Base-by-base conservation (phyloP, 1,284 basidiomycete genomes). In the Marasmius fiardii region DNA sequence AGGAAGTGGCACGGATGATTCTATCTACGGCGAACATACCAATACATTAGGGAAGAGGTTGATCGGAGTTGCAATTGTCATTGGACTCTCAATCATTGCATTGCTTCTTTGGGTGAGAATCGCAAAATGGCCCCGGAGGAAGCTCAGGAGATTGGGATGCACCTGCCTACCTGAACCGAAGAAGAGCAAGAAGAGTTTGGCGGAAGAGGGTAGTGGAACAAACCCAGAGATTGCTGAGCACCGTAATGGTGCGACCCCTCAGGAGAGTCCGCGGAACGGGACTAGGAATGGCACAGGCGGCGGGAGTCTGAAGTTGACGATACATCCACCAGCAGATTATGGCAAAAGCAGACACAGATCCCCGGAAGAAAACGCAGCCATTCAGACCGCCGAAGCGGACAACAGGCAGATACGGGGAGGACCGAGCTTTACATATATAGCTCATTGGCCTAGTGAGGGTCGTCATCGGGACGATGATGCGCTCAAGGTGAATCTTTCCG, bases 31-130 rank as follows among this genome's bases (percentile, higher is more conserved):
- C 28, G 65, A 64, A 2, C 54, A 64, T 55, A 64, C 62, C 16
- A 65, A 62, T 33, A 66, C 70, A 16, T 72, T 74, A n/a, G 57
- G 70, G 16, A 72, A 75, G 45, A 66, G 75, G 44, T 76, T 68
- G 58, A 76, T 78, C 58, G 76, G 76, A 14, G 67, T 77, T 43
- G 67, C 60, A 41, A 73, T 76, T 63, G 74, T 75, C 23, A 62
- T 60, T n/a, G 68, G 65, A 21, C 52, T 76, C 54, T 34, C 65
- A 37, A 41, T 73, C 51, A 52, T 73, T 28, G 64, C 56, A 1
- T 49, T 69, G 12, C 33, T 65, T n/a, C 31, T 70, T n/a, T 75
- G 70, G 67, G 21, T 70, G 16, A 51, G 54, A 54, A 61, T 68
- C 34, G 67, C 63, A 14, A 65, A 63, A 45, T 65, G 69, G 67